Evolutionary conservation across 1,284 basidiomycete genomes (phyloP), one percentile per base, ranked within the genome.

Genomic region (Takashimella tepidaria): DNA sequence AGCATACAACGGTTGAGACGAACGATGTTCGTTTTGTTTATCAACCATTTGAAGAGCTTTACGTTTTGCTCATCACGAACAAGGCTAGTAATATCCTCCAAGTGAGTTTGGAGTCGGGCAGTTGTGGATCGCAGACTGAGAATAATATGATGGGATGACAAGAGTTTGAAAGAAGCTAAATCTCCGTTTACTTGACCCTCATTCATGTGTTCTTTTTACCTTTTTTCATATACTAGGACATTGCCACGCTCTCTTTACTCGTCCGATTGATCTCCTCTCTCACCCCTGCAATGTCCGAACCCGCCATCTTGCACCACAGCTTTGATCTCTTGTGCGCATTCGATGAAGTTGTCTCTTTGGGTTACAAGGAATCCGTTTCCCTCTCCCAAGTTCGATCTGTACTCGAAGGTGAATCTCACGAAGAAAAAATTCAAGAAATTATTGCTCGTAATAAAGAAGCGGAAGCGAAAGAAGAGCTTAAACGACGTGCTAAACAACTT

Each of bases 351-450:
- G 87, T 98, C 55, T 90, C 86, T 64, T 73, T 97, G 62, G 96
- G 96, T 1, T 98, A 95, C 77, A 81, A 92, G 68, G 96, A 98
- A 76, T 87, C 89, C 59, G 88, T 97, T 50, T 92, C 88, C 68
- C 77, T 98, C 47, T 84, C 88, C 74, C 93, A 98, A 75, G 89
- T 98, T 45, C 80, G 90, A 63, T 95, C 82, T 67, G 85, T 96
- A 41, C 78, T 98, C 62, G 96, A 98, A 80, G 98, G 97, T 87
- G 96, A 98, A 79, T 91, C 87, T 76, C 96, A 99, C 77, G 96
- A 98, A 75, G 96, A 99, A 79, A 98, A 97, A 80, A 98, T 99
- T 60, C 93, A 98, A 73, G 96, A 98, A 68, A 98, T 98, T 74
- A 99, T 98, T 65, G 89, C 92, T 20, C 81, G 88, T 85, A 98